Evolutionary conservation across 805 yeast genomes (phyloP).

Genomic region (Candida palmyrensis): DNA sequence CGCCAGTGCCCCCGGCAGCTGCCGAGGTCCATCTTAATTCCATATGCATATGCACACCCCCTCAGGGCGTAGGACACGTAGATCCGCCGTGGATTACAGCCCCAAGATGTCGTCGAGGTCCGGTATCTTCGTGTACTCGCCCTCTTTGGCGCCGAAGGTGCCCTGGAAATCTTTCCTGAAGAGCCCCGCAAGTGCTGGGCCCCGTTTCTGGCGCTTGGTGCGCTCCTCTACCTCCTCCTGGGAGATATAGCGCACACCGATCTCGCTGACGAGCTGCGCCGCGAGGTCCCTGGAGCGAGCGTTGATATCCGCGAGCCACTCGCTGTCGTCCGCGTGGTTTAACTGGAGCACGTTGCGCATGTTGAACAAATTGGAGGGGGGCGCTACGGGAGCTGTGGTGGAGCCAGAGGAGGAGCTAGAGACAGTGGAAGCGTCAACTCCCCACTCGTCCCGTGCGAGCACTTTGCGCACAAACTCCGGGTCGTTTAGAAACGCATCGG

Average conservation of each 20-base stretch:
- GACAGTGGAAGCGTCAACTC: constrained; percentile 1
- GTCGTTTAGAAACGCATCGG: constrained; percentile 17
- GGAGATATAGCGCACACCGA: constrained; percentile 19
- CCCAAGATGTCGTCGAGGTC: constrained; percentile 13
- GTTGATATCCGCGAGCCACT: constrained; percentile 15
- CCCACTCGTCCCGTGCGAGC: constrained; percentile 12
- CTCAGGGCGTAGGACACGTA: too few relatives aligned
- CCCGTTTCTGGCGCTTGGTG: constrained; percentile 6
- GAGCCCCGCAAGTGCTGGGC: constrained; percentile 3
- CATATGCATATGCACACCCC: too few relatives aligned
- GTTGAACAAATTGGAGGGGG: constrained; percentile 27
- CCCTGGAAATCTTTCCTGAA: constrained; percentile 3
- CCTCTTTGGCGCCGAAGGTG: constrained; percentile 15
- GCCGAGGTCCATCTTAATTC: too few relatives aligned
- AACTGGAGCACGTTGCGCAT: constrained; percentile 20
- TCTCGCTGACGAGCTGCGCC: constrained; percentile 16
- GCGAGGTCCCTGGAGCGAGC: constrained; percentile 8
- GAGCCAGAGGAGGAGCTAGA: constrained; percentile 5
- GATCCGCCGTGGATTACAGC: neutral
- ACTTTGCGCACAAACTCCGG: constrained; percentile 19
- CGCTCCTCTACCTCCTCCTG: constrained; percentile 14
- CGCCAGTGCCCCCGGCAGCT: too few relatives aligned
- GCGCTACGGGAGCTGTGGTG: neutral
- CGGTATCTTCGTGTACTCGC: constrained; percentile 18
- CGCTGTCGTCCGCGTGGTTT: constrained; percentile 9